A percentile compares a stretch with the other conserved stretches of the same genome.
phyloP scores from a whole-genome alignment of 768 basidiomycete genomes.

The Lactifluus pinguis region DNA sequence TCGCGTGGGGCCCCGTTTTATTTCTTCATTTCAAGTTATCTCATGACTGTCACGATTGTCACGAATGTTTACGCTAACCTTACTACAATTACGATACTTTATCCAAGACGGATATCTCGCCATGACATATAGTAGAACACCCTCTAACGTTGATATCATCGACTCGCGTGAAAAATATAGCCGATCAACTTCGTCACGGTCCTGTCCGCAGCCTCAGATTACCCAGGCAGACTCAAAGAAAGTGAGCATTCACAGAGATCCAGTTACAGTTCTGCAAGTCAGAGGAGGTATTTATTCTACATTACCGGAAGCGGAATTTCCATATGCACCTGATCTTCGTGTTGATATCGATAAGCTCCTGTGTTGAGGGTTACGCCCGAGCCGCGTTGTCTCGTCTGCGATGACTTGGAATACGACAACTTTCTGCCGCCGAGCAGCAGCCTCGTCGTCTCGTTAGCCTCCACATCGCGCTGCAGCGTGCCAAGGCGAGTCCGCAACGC shows the following conservation, averaged over 20 bases:
- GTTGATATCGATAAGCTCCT: slow-evolving; percentile 1
- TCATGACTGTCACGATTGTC: neutral
- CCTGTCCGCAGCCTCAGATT: too few relatives aligned
- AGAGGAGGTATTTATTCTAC: neutral
- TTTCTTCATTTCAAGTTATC: neutral
- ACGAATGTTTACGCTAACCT: neutral
- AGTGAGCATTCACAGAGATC: neutral
- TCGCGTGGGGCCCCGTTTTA: neutral
- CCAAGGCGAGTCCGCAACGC: too few relatives aligned
- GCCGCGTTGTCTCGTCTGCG: too few relatives aligned
- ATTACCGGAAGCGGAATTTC: neutral
- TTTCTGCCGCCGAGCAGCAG: neutral
- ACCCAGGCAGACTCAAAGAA: neutral
- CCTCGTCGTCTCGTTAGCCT: slow-evolving; percentile 6
- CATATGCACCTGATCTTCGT: slow-evolving; percentile 6
- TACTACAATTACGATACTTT: neutral
- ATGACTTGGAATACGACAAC: neutral
- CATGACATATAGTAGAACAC: neutral
- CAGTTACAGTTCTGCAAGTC: neutral
- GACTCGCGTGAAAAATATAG: too few relatives aligned
- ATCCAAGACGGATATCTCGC: neutral
- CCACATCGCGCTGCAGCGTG: neutral
- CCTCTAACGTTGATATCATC: too few relatives aligned
- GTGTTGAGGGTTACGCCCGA: neutral
- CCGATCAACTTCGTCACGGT: too few relatives aligned